Conservation (phyloP, 2,329 filamentous ascomycete species). For the Arthrobotrys megalospora region DNA sequence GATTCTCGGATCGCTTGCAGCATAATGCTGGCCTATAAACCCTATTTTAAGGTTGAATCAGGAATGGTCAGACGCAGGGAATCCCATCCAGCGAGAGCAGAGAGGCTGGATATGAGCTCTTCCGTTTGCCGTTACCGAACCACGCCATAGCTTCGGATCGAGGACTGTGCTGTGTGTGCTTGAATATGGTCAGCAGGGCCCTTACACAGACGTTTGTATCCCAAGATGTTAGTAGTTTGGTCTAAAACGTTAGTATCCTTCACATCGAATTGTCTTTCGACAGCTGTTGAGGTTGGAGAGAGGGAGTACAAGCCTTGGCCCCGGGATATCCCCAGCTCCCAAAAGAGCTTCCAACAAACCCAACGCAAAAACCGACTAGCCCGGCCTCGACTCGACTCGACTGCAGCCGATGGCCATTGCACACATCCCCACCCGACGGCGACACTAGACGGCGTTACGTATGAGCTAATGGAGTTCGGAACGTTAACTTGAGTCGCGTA, state of each 20-base stretch:
- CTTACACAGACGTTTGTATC: neutral
- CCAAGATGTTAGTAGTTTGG: slow-evolving; percentile 9
- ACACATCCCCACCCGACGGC: slow-evolving; percentile 18
- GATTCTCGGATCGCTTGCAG: slow-evolving; percentile 50
- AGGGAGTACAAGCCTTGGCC: slow-evolving; percentile 18
- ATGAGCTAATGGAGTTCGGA: slow-evolving; percentile 28
- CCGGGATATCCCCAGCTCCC: slow-evolving; percentile 47
- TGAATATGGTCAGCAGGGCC: slow-evolving; percentile 24
- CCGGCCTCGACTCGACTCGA: slow-evolving; percentile 12
- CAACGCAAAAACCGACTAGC: slow-evolving; percentile 22
- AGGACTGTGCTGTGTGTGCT: slow-evolving; percentile 21
- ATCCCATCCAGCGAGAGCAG: slow-evolving; percentile 10
- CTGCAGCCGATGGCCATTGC: slow-evolving; percentile 41
- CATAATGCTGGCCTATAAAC: slow-evolving; percentile 16
- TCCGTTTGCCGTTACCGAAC: slow-evolving; percentile 39
- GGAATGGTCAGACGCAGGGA: slow-evolving; percentile 30
- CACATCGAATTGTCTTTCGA: neutral
- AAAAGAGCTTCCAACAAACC: slow-evolving; percentile 16
- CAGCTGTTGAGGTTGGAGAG: neutral
- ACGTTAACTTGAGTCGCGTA: slow-evolving; percentile 18
- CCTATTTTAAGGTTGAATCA: slow-evolving; percentile 39
- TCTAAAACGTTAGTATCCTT: slow-evolving; percentile 6
- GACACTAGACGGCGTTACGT: slow-evolving; percentile 17
- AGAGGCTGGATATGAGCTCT: slow-evolving; percentile 19
- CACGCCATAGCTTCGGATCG: slow-evolving; percentile 38